A percentile compares a stretch with the other conserved stretches of the same genome.
Evolutionary conservation across 2,329 filamentous ascomycete genomes (phyloP).

Genomic region (Aspergillus eucalypticola): DNA sequence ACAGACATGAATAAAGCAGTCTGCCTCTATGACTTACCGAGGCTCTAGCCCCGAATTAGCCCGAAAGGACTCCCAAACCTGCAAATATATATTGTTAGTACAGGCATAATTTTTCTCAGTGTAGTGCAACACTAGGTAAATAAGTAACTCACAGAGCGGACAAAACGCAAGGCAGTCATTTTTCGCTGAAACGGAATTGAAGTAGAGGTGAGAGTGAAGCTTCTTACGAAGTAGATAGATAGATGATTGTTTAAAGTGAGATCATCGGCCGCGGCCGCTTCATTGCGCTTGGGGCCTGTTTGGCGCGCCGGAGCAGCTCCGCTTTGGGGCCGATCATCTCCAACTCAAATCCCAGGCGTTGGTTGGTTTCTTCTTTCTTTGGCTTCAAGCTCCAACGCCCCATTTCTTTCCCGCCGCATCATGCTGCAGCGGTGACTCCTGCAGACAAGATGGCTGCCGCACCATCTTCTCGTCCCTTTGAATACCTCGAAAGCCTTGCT

Average conservation of each 20-base stretch:
- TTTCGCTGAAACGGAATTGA: conserved; percentile 9
- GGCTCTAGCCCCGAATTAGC: conserved; percentile 84
- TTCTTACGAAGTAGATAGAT: too few species aligned
- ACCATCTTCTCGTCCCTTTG: conserved; percentile 64
- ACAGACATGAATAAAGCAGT: neutral
- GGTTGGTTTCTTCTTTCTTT: conserved; percentile 2
- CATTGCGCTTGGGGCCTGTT: conserved; percentile 33
- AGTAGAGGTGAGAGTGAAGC: neutral
- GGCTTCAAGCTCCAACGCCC: neutral
- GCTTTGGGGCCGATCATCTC: neutral
- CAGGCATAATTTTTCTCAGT: neutral
- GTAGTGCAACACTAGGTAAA: neutral
- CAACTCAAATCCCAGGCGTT: neutral
- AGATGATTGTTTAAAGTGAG: conserved; percentile 10
- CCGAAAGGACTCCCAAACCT: conserved; percentile 87
- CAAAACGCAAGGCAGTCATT: conserved; percentile 62
- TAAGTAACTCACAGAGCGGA: conserved; percentile 59
- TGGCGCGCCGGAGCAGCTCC: conserved; percentile 28
- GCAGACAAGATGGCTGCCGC: conserved; percentile 54
- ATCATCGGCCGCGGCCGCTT: conserved; percentile 26
- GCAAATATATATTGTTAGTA: conserved; percentile 22
- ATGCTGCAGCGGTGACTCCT: conserved; percentile 30
- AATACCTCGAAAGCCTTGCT: conserved; percentile 89
- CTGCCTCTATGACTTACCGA: conserved; percentile 57
- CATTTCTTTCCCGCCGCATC: conserved; percentile 19